Conservation (phyloP, 2,329 filamentous ascomycete species). For the Orbilia javanica region DNA sequence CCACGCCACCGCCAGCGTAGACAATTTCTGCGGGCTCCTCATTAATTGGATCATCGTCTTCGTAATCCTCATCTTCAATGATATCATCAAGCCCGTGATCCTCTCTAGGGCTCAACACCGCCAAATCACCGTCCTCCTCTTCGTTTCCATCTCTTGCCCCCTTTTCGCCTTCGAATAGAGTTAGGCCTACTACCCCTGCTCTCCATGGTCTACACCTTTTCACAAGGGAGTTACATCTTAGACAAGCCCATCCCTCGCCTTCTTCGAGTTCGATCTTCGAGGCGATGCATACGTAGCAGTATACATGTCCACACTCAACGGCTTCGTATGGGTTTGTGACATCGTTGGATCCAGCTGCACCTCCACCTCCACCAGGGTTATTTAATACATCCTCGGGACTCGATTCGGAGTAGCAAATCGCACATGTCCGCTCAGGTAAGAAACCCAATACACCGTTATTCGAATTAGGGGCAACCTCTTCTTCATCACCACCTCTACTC, state of each 20-base stretch:
- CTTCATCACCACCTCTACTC: conserved; percentile 68
- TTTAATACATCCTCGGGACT: conserved; percentile 58
- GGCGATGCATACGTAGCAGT: conserved; percentile 96
- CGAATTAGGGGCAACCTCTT: conserved; percentile 65
- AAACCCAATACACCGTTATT: conserved; percentile 82
- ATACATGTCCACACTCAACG: conserved; percentile 88
- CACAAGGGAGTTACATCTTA: conserved; percentile 86
- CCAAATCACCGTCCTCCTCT: conserved; percentile 73
- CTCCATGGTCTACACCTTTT: conserved; percentile 91
- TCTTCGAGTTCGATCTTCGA: conserved; percentile 91
- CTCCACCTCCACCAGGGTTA: conserved; percentile 47
- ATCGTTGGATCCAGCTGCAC: conserved; percentile 78
- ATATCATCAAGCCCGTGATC: conserved; percentile 64
- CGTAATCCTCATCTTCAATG: conserved; percentile 62
- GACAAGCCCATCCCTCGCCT: conserved; percentile 91
- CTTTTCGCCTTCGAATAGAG: conserved; percentile 64
- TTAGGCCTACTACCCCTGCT: conserved; percentile 82
- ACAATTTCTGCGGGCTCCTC: conserved; percentile 54
- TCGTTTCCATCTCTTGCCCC: conserved; percentile 64
- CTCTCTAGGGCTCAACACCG: conserved; percentile 55
- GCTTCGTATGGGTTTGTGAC: conserved; percentile 97
- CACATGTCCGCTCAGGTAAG: conserved; percentile 91
- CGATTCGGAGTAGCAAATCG: conserved; percentile 90
- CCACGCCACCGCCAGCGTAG: conserved; percentile 40
- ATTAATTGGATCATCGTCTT: conserved; percentile 58